Conservation (phyloP, 2,329 filamentous ascomycete genomes). For the Apiospora aurea region DNA sequence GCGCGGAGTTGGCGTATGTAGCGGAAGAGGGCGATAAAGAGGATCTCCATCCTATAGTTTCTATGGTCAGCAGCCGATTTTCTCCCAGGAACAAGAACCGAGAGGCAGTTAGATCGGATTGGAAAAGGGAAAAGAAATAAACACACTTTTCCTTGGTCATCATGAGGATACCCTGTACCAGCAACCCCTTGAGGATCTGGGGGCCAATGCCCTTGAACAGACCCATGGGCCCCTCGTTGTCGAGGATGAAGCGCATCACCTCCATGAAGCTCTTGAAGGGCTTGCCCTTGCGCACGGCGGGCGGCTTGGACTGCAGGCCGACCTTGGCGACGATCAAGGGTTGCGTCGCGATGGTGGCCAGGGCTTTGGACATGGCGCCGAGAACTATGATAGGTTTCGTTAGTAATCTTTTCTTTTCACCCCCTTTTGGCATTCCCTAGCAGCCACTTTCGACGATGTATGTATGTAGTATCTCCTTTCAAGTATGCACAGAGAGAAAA, state of each 20-base stretch:
- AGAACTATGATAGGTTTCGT: constrained; percentile 65
- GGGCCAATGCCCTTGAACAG: constrained; percentile 97
- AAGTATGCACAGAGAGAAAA: neutral
- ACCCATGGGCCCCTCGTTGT: constrained; percentile 83
- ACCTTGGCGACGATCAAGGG: constrained; percentile 98
- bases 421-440: neutral
- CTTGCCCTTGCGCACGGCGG: constrained; percentile 82
- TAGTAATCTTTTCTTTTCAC: constrained; percentile 28
- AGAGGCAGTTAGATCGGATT: neutral
- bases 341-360: constrained; percentile 92
- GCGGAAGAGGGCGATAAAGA: constrained; percentile 86
- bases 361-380: constrained; percentile 88
- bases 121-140: neutral
- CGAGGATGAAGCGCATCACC: constrained; percentile 92
- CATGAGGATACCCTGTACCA: constrained; percentile 97
- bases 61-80: neutral
- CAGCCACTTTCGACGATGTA: neutral
- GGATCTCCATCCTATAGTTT: constrained; percentile 77
- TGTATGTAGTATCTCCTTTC: neutral
- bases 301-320: constrained; percentile 91
- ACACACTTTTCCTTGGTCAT: constrained; percentile 95
- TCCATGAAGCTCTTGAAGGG: constrained; percentile 93
- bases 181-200: constrained; percentile 88
- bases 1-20: constrained; percentile 77
- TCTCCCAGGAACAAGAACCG: no score